phyloP scores from a whole-genome alignment of 2,329 filamentous ascomycete species.

The Pseudonectria buxi region DNA sequence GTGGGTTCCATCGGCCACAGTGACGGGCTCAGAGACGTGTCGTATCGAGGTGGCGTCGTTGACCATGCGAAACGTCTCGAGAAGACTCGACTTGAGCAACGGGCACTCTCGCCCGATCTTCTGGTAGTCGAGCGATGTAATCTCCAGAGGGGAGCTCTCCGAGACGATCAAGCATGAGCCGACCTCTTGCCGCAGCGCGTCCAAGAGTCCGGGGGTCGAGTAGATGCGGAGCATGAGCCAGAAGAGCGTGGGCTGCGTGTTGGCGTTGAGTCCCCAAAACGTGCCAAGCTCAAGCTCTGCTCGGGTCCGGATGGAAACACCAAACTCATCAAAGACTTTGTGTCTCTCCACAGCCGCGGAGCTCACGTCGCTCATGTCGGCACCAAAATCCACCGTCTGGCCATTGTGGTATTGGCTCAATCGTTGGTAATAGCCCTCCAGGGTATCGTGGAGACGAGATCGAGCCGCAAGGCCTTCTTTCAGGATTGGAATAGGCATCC shows the following conservation, averaged over 20 bases:
- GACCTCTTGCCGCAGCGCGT: constrained; percentile 11
- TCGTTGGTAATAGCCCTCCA: constrained; percentile 5
- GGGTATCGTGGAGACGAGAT: constrained; percentile 5
- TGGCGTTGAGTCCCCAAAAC: constrained; percentile 17
- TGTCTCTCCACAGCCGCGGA: constrained; percentile 11
- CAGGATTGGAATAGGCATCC: constrained; percentile 12
- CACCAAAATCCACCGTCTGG: constrained; percentile 7
- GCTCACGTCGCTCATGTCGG: constrained; percentile 12
- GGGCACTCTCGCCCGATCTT: constrained; percentile 9
- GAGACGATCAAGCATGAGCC: constrained; percentile 5
- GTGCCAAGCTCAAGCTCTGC: constrained; percentile 6
- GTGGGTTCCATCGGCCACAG: constrained; percentile 5
- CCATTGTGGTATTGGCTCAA: constrained; percentile 8
- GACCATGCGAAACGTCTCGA: constrained; percentile 15
- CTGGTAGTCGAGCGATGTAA: constrained; percentile 8
- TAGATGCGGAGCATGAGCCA: constrained; percentile 15
- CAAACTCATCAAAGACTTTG: constrained; percentile 6
- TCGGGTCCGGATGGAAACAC: constrained; percentile 7
- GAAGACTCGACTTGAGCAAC: constrained; percentile 16
- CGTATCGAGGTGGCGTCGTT: constrained; percentile 15
- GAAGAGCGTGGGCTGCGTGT: constrained; percentile 14
- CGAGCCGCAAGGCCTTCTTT: constrained; percentile 12
- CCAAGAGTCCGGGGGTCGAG: constrained; percentile 7
- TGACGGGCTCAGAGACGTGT: constrained; percentile 8
- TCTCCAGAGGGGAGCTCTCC: background rate